These are phyloP conservation scores for Brassica cretica DNA, from an alignment of 345 rosid genomes.

Conservation along the genomic window DNA sequence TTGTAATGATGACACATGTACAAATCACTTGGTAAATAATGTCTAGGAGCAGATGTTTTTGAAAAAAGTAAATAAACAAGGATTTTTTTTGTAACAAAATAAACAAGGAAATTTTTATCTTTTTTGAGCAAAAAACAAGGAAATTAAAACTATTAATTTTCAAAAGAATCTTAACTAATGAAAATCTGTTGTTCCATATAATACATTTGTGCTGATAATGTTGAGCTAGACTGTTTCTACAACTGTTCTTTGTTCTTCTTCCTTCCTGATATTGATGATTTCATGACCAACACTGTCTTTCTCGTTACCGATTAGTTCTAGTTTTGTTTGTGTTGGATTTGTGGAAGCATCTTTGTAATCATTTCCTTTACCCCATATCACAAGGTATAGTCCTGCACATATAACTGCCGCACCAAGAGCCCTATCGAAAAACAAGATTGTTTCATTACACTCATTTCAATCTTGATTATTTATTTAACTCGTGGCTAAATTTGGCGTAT, in stretches of 20 bases:
- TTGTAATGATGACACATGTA: too few relatives aligned
- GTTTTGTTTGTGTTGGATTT: slow-evolving; percentile 28
- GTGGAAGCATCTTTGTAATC: slow-evolving; percentile 46
- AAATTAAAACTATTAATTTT: neutral
- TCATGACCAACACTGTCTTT: slow-evolving; percentile 38
- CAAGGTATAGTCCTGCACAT: slow-evolving; percentile 74
- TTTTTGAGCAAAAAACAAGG: neutral
- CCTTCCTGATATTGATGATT: slow-evolving; percentile 31
- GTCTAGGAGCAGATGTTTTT: too few relatives aligned
- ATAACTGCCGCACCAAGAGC: slow-evolving; percentile 74
- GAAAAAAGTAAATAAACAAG: neutral
- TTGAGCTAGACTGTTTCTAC: slow-evolving; percentile 5
- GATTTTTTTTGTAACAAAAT: neutral
- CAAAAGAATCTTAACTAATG: neutral
- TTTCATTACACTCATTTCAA: neutral
- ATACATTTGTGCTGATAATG: neutral
- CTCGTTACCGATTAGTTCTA: slow-evolving; percentile 12
- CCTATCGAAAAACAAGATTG: slow-evolving; percentile 48
- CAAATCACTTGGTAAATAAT: too few relatives aligned
- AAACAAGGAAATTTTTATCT: neutral
- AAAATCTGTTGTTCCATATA: neutral
- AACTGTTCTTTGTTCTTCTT: slow-evolving; percentile 22
- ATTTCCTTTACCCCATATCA: slow-evolving; percentile 88
- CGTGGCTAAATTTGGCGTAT: neutral
- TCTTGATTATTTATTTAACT: neutral